Base-by-base conservation (phyloP, 2,329 filamentous ascomycete genomes). In the Aspergillus sp. region DNA sequence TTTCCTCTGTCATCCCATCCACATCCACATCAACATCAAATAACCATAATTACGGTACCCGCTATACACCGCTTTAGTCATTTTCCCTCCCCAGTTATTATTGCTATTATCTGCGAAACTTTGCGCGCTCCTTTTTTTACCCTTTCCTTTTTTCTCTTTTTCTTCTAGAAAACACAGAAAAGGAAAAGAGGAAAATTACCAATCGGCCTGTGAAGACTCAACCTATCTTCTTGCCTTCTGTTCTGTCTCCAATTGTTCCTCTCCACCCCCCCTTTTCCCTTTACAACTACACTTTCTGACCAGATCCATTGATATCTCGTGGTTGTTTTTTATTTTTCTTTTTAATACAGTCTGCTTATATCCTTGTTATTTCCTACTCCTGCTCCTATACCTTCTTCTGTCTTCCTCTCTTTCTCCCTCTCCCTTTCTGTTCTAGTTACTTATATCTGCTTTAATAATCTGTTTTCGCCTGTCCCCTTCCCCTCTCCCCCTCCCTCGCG, bases 51-150 rank as follows among this genome's bases (percentile, higher is more conserved):
- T 19, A 19, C 19, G 19, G 19, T 35, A 35, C 36, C 49, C 41
- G 41, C 47, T 49, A 53, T 54, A 57, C 55, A 57, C 55, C 53
- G 55, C 55, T 56, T 50, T 50, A 56, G 43, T 52, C 51, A 52
- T 46, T 48, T 47, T 47, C 42, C 39, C 44, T 43, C 43, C 38
- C 42, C 41, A 43, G 44, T 44, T 41, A 43, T 47, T 19, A 6
- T 32, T 32, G 5, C 8, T 6, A 32, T 32, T 32, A 6, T 32
- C 12, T 39, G 26, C n/a, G n/a, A 30, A 41, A 41, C 27, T 41
- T 41, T 41, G 10, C 19, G 9, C 29, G 29, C 29, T 19, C 29
- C 40, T 9, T 30, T 10, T 19, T 30, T 30, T 12, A 26, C 5
- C 27, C n/a, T 30, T 41, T n/a, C 30, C 28, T 10, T 39, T 19